These are phyloP conservation scores for Golubevia pallescens DNA, from an alignment of 1,284 basidiomycete species.

Conservation along the genomic window DNA sequence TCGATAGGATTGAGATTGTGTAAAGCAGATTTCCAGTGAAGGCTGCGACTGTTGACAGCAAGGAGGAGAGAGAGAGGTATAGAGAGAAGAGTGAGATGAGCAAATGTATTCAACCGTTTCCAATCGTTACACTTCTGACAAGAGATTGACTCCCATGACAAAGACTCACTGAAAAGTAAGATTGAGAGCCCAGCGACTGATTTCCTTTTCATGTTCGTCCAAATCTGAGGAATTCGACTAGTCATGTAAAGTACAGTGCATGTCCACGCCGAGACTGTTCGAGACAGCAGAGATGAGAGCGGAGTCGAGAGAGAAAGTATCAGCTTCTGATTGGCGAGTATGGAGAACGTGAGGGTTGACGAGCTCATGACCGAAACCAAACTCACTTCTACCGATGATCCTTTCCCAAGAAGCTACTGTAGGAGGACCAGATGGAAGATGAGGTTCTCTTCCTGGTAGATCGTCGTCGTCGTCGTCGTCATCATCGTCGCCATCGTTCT, in stretches of 20 bases:
- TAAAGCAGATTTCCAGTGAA: constrained; percentile 56
- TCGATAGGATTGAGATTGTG: constrained; percentile 41
- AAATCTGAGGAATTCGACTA: constrained; percentile 59
- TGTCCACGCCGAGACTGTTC: constrained; percentile 41
- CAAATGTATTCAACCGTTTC: background rate
- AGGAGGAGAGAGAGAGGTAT: too few relatives aligned
- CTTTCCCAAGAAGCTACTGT: constrained; percentile 9
- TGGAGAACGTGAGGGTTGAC: too few relatives aligned
- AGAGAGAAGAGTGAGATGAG: background rate
- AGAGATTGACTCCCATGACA: too few relatives aligned
- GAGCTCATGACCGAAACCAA: too few relatives aligned
- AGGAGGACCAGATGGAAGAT: background rate
- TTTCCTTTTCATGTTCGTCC: constrained; percentile 46
- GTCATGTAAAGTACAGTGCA: constrained; percentile 61
- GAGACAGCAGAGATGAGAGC: too few relatives aligned
- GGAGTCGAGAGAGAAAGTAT: too few relatives aligned
- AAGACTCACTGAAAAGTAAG: constrained; percentile 54
- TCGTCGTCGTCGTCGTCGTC: background rate
- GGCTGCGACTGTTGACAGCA: too few relatives aligned
- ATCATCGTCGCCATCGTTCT: background rate
- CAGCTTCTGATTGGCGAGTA: too few relatives aligned
- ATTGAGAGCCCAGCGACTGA: constrained; percentile 49
- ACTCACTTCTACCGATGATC: constrained; percentile 32
- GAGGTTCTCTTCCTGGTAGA: background rate
- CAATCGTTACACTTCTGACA: background rate